Base-by-base conservation (phyloP, 2,329 filamentous ascomycete species). In the Metarhizium anisopliae region DNA sequence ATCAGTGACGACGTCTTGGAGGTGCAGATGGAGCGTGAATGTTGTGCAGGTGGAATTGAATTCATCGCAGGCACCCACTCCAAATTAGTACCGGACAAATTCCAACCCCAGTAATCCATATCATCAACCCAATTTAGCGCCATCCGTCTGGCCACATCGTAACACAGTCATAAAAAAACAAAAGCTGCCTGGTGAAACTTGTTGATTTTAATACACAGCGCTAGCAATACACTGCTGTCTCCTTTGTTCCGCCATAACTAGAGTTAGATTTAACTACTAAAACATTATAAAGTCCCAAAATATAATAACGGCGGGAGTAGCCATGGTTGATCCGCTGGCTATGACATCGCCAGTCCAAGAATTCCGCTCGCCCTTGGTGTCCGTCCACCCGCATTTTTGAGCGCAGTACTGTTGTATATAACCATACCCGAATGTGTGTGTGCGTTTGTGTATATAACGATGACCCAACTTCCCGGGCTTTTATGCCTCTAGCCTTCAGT, bases 241-340 rank as follows among this genome's bases (percentile, higher is more conserved):
- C 53, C 50, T 29, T 25, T 50, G 47, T 32, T 25, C 51, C 43
- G 13, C 29, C 43, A 52, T 50, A 54, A 13, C 51, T 40, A 47
- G 29, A 35, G 47, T 51, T 56, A 54, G 8, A 58, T 58, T 29
- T 51, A 56, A 51, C 51, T 47, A 43, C 54, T 29, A 56, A 56
- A 58, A 51, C 47, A 50, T 43, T 51, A 53, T 40, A 32, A 18
- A 14, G 29, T 47, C 50, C 50, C 50, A 42, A 53, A 58, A 58
- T 52, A 43, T 53, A 47, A 50, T 54, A 47, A 2, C 10, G n/a
- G 55, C 36, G 40, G 54, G 42, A 25, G 18, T 45, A 20, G 42
- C 16, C 42, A 47, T 53, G 7, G 47, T 35, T 36, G 16, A 43
- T 43, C 20, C 16, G 42, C 7, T 16, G 42, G 14, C 50, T 42